Percentiles rank a stretch among this genome's conserved stretches.
Conservation (phyloP, 441 rosid species). For the Biscutella auriculata region DNA sequence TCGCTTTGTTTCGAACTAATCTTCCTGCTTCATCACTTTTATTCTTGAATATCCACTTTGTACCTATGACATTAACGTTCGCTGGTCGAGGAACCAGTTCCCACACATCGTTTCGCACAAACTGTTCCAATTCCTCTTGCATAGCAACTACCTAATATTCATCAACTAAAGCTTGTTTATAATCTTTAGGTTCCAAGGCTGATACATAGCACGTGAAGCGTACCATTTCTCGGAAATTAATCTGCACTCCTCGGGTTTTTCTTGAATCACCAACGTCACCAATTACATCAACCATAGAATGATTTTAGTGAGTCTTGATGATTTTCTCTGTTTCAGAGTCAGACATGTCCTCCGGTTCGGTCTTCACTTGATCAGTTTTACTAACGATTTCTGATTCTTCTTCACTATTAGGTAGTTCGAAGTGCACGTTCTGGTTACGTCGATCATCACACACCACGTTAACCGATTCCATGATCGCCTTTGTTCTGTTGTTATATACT, state of each 20-base stretch:
- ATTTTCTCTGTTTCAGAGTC: too few species aligned
- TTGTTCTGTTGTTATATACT: neutral
- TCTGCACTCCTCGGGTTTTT: too few species aligned
- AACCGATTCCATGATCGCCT: neutral
- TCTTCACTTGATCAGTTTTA: too few species aligned
- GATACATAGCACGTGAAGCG: neutral
- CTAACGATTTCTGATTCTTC: too few species aligned
- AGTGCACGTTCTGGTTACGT: too few species aligned
- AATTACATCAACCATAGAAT: too few species aligned
- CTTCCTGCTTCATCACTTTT: neutral
- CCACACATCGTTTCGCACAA: neutral
- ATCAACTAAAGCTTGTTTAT: too few species aligned
- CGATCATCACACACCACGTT: neutral
- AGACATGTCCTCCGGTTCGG: too few species aligned
- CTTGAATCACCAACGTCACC: too few species aligned
- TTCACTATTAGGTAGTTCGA: too few species aligned
- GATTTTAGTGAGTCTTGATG: too few species aligned
- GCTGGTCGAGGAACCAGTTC: neutral
- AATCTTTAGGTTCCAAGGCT: neutral
- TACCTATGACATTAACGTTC: neutral
- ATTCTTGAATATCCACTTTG: neutral
- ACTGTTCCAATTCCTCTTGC: neutral
- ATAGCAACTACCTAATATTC: neutral
- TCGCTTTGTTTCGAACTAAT: neutral
- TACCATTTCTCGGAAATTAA: too few species aligned